Percentiles rank a stretch among this genome's conserved stretches.
phyloP scores from a whole-genome alignment of 2,329 filamentous ascomycete genomes.

The Chaetomium strumarium region DNA sequence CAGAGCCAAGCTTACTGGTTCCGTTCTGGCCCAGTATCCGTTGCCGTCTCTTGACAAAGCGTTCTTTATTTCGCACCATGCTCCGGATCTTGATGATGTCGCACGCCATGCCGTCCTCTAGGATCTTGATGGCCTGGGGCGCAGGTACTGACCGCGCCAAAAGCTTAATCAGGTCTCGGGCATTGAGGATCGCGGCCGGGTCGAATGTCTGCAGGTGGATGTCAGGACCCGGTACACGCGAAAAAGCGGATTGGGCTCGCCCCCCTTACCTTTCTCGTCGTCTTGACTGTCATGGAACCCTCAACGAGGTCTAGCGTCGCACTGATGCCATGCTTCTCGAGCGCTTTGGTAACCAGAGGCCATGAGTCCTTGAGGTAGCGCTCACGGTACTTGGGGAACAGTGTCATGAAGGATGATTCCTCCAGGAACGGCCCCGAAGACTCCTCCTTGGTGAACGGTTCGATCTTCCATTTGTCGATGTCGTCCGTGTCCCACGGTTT shows the following conservation, averaged over 20 bases:
- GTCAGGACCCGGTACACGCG: not conserved
- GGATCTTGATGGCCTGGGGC: conserved; percentile 87
- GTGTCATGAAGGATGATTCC: conserved; percentile 79
- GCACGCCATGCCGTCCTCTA: conserved; percentile 85
- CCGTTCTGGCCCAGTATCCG: conserved; percentile 87
- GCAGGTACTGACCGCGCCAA: conserved; percentile 87
- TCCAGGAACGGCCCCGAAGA: conserved; percentile 73
- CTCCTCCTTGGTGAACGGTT: conserved; percentile 75
- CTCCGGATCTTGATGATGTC: conserved; percentile 95
- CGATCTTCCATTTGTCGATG: conserved; percentile 94
- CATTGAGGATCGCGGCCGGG: conserved; percentile 87
- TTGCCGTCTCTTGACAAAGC: conserved; percentile 91
- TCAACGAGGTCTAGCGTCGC: conserved; percentile 93
- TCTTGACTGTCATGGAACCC: conserved; percentile 94
- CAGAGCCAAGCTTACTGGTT: conserved; percentile 48
- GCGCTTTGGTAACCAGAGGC: conserved; percentile 80
- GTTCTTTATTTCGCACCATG: conserved; percentile 86
- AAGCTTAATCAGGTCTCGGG: conserved; percentile 88
- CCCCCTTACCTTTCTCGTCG: conserved; percentile 70
- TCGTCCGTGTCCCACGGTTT: conserved; percentile 97
- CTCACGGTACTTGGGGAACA: conserved; percentile 97
- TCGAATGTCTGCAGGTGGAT: conserved; percentile 60
- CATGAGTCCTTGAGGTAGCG: conserved; percentile 87
- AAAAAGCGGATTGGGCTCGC: not conserved
- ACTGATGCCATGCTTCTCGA: conserved; percentile 82